These are phyloP conservation scores for Clarireedia homoeocarpa DNA, from an alignment of 2,329 filamentous ascomycete species.

Conservation along the genomic window DNA sequence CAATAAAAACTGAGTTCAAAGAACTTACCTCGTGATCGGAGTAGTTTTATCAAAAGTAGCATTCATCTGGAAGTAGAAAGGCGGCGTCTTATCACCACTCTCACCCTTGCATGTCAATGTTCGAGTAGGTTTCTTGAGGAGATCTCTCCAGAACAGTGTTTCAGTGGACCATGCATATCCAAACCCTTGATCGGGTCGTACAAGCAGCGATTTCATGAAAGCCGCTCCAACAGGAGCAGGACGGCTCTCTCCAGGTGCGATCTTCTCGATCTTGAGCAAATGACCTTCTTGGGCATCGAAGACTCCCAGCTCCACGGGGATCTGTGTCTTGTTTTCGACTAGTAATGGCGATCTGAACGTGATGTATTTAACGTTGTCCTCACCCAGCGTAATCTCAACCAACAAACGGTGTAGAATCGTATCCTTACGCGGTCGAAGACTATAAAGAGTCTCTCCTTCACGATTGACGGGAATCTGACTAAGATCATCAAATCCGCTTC, in stretches of 20 bases:
- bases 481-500: constrained; percentile 87
- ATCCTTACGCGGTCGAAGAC: constrained; percentile 78
- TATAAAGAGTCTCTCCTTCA: constrained; percentile 91
- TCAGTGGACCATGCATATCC: constrained; percentile 94
- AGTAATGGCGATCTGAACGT: constrained; percentile 87
- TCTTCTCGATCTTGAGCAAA: constrained; percentile 95
- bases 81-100: constrained; percentile 63
- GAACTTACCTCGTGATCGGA: constrained; percentile 61
- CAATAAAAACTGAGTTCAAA: not conserved
- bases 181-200: constrained; percentile 91
- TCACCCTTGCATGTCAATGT: constrained; percentile 87
- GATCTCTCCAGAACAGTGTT: constrained; percentile 83
- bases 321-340: constrained; percentile 94
- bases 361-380: constrained; percentile 96
- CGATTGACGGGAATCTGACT: constrained; percentile 83
- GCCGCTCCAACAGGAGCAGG: constrained; percentile 89
- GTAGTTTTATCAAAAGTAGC: constrained; percentile 77
- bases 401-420: constrained; percentile 80
- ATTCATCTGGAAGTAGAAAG: constrained; percentile 96
- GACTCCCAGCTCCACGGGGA: constrained; percentile 87
- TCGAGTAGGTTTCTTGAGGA: constrained; percentile 74
- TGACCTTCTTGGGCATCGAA: constrained; percentile 83
- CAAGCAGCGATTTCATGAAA: constrained; percentile 77
- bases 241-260: constrained; percentile 80
- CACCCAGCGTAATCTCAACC: constrained; percentile 83